These are phyloP conservation scores for Lolium rigidum DNA, from an alignment of 176 grass and related monocot species.

Conservation along the genomic window DNA sequence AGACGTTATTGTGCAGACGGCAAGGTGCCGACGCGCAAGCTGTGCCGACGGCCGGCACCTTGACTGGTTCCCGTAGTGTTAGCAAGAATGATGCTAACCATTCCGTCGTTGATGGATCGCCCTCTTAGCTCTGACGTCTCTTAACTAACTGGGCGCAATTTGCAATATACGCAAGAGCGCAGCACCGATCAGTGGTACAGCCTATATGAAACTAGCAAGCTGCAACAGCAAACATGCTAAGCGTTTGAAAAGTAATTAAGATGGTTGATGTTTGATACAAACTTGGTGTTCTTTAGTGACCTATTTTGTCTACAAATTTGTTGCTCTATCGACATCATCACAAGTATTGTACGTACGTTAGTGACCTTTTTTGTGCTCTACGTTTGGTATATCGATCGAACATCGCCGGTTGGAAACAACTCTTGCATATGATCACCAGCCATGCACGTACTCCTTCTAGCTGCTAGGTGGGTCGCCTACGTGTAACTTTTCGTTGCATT, in stretches of 20 bases:
- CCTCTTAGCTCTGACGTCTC: not conserved
- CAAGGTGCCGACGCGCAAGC: no score
- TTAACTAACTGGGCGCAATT: not conserved
- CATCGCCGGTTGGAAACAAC: not conserved
- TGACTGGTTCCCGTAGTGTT: no score
- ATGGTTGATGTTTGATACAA: not conserved
- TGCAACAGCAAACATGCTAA: not conserved
- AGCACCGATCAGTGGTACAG: not conserved
- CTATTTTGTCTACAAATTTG: not conserved
- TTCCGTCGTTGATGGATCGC: not conserved
- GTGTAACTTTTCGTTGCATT: not conserved
- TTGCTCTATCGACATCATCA: not conserved
- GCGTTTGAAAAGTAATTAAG: not conserved
- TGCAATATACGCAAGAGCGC: not conserved
- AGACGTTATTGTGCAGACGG: no score
- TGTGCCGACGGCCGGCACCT: no score
- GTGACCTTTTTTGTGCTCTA: not conserved
- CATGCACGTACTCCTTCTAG: not conserved
- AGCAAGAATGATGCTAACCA: not conserved
- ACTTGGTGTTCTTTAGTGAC: not conserved
- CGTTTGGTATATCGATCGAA: not conserved
- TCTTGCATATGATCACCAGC: no score
- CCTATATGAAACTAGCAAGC: not conserved
- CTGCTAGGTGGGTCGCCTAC: not conserved
- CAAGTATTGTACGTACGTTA: not conserved